Percentiles rank a stretch among this genome's conserved stretches.
These are phyloP conservation scores for Crotalaria pallida DNA, from an alignment of 306 rosid genomes.

Conservation along the genomic window DNA sequence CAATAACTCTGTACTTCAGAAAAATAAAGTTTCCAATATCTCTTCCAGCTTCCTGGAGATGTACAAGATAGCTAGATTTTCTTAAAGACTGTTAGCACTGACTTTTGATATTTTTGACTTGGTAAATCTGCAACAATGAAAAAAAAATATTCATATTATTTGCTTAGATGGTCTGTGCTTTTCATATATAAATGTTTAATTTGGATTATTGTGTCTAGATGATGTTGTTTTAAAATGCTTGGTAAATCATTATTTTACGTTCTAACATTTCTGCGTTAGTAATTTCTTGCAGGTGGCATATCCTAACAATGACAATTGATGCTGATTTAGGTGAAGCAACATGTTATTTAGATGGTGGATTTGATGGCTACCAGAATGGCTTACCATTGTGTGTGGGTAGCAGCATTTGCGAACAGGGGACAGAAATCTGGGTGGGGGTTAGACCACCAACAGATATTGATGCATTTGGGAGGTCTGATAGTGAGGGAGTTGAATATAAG, in stretches of 20 bases:
- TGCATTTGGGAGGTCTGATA: constrained; percentile 97
- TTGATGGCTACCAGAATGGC: constrained; percentile 89
- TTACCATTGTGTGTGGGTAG: constrained; percentile 71
- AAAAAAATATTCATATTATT: neutral
- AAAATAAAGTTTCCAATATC: neutral
- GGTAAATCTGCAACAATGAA: constrained; percentile 2
- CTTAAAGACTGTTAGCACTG: neutral
- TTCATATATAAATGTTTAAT: neutral
- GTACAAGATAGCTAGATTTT: neutral
- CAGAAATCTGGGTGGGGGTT: constrained; percentile 94
- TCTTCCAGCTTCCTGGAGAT: neutral
- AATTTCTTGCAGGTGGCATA: constrained; percentile 87
- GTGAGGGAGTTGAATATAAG: constrained; percentile 98
- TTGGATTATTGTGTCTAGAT: constrained; percentile 1
- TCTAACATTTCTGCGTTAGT: constrained; percentile 11
- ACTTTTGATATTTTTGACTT: neutral
- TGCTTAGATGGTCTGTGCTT: neutral
- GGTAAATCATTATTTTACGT: neutral
- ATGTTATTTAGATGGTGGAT: constrained; percentile 92
- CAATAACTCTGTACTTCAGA: too few species aligned
- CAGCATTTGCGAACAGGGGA: constrained; percentile 86
- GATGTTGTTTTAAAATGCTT: neutral
- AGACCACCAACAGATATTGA: constrained; percentile 95
- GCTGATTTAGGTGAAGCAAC: constrained; percentile 94
- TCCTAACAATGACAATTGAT: constrained; percentile 92